Conservation (phyloP, 2,329 filamentous ascomycete species). For the Macroventuria anomochaeta region DNA sequence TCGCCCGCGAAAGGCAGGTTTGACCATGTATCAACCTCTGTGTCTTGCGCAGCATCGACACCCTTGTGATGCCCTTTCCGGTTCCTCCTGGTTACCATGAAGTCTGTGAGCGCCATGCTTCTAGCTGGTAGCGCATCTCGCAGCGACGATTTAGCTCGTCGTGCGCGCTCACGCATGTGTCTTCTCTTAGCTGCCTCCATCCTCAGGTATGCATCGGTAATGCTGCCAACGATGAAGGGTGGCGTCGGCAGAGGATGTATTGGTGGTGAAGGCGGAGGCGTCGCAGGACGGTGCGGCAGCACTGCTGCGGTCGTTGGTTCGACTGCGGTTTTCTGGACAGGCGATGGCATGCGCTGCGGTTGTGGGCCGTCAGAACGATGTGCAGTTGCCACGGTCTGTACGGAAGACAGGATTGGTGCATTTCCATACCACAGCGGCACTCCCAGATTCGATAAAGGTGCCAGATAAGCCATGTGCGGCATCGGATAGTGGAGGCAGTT, state of each 20-base stretch:
- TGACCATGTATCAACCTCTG: not conserved
- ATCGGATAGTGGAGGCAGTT: not conserved
- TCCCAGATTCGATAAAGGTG: not conserved
- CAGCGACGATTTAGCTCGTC: not conserved
- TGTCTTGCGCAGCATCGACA: not conserved
- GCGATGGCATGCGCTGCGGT: not conserved
- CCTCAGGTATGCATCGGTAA: conserved; percentile 10
- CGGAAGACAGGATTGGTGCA: not conserved
- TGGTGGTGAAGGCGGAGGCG: not conserved
- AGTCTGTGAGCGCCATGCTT: conserved; percentile 5
- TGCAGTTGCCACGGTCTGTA: not conserved
- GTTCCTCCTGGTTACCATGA: not conserved
- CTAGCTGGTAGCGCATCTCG: not conserved
- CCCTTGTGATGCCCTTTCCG: not conserved
- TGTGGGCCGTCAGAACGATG: not conserved
- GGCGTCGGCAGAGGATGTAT: not conserved
- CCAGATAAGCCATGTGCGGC: not conserved
- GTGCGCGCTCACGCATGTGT: not conserved
- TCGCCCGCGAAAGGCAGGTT: not conserved
- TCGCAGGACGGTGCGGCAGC: not conserved
- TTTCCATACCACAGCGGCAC: not conserved
- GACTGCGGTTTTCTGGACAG: not conserved
- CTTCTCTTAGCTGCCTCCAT: conserved; percentile 3
- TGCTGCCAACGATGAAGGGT: conserved; percentile 2
- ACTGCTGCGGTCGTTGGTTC: not conserved